phyloP scores from a whole-genome alignment of 139 green algal species.

The Eudorina sp. region DNA sequence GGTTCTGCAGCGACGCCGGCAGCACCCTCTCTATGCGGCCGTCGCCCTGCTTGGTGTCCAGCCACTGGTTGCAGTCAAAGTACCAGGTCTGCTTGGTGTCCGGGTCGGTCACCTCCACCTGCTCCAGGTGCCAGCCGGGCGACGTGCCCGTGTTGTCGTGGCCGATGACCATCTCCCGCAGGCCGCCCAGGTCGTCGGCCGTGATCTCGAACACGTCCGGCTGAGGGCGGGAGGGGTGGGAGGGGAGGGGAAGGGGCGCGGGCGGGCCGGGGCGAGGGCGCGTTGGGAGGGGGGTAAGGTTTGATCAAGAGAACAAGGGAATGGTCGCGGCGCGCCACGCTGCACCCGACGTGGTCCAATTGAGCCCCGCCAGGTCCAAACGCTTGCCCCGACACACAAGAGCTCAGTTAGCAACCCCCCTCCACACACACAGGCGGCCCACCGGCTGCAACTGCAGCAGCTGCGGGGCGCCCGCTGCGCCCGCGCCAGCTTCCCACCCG shows the following conservation, averaged over 20 bases:
- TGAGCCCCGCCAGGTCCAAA: too few relatives aligned
- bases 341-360: too few relatives aligned
- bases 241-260: not conserved
- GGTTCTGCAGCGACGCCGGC: conserved; percentile 37
- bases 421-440: too few relatives aligned
- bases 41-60: conserved; percentile 51
- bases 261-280: too few relatives aligned
- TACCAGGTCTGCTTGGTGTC: conserved; percentile 55
- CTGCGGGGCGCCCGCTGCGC: too few relatives aligned
- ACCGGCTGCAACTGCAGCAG: too few relatives aligned
- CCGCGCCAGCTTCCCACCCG: too few relatives aligned
- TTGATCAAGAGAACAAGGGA: too few relatives aligned
- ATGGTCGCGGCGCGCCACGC: too few relatives aligned
- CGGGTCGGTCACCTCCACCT: conserved; percentile 62
- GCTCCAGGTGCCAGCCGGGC: conserved; percentile 71
- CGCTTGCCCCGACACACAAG: too few relatives aligned
- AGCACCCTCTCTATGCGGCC: conserved; percentile 50
- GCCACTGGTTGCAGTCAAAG: conserved; percentile 64
- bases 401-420: too few relatives aligned
- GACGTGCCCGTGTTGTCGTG: conserved; percentile 70
- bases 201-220: conserved; percentile 54
- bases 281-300: too few relatives aligned
- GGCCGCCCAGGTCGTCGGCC: conserved; percentile 53
- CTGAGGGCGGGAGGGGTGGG: not conserved
- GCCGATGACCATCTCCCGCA: conserved; percentile 63